Evolutionary conservation across 306 rosid species (phyloP), one percentile per base, ranked within the genome.

Genomic region (Vigna reflexopilosa): DNA sequence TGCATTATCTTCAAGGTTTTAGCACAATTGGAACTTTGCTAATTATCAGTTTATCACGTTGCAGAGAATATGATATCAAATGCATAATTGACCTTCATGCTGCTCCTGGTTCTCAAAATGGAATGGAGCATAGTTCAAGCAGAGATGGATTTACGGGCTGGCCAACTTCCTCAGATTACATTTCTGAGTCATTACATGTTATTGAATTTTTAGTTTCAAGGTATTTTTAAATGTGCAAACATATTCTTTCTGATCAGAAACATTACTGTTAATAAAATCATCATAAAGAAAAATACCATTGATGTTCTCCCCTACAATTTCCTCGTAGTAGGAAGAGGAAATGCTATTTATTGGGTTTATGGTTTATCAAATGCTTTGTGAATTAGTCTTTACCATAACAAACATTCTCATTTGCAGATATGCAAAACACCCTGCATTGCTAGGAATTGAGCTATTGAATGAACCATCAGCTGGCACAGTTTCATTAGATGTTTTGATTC

Each of bases 11-110:
- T 57, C 54, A 36, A 54, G 51, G 56, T 26, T 34, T 73, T 56
- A 48, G 48, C 59, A 17, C 73, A 47, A 48, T 51, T 26, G 66
- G 66, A 81, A 69, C 74, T 79, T 70, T 13, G 11, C 32, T 45
- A 32, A 80, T 64, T 73, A 67, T 67, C 75, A 65, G 26, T 78
- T 55, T 68, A 67, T 67, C 75, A 61, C 78, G 84, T 74, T 80
- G 86, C 90, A 95, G 98, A 85, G 87, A 88, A 36, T 88, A 87
- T 77, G 81, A 87, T 51, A 87, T 91, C 49, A 92, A 82, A 84
- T 95, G 97, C 93, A 89, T 95, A 80, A 91, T 95, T 70, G 98
- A 95, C 77, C 97, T 92, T 80, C 98, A 91, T 72, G 97, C 96
- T 48, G 93, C 98, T 76, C 98, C 95, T 70, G 96, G 96, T 72